A percentile compares a stretch with the other conserved stretches of the same genome.
These are phyloP conservation scores for Spizellomyces punctatus DNA, from an alignment of 192 early-diverging fungal species.

Conservation along the genomic window DNA sequence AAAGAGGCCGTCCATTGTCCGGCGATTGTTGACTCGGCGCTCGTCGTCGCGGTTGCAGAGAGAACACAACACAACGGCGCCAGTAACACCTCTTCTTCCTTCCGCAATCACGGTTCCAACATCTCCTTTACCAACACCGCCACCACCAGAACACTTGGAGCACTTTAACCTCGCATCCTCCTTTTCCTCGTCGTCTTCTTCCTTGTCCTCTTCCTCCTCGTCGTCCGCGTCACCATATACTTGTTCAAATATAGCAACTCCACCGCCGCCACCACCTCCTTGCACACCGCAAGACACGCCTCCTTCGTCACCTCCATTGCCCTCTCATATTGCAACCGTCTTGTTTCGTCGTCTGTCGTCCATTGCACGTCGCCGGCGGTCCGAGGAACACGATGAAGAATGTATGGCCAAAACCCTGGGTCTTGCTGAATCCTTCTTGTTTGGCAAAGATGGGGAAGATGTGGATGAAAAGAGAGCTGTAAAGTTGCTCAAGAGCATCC, in stretches of 20 bases:
- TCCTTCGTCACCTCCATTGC: background rate
- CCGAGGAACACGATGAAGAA: constrained; percentile 11
- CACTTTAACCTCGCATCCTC: background rate
- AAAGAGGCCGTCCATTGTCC: no score
- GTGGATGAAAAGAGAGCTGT: constrained; percentile 11
- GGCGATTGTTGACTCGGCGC: no score
- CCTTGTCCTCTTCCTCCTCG: background rate
- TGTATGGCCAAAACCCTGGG: background rate
- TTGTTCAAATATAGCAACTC: background rate
- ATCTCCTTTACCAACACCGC: constrained; percentile 2
- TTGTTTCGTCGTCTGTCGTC: background rate
- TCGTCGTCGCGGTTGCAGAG: no score
- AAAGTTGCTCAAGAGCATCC: background rate
- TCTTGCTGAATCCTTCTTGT: constrained; percentile 6
- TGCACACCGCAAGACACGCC: background rate
- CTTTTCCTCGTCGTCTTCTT: constrained; percentile 1
- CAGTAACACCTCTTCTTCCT: background rate
- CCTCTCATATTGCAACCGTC: background rate
- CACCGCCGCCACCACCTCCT: background rate
- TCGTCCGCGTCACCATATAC: background rate
- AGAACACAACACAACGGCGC: no score
- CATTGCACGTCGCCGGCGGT: constrained; percentile 1
- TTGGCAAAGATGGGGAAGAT: constrained; percentile 1
- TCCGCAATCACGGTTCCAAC: background rate
- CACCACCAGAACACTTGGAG: background rate